A percentile compares a stretch with the other conserved stretches of the same genome.
Evolutionary conservation across 305 asterid species (phyloP).

Genomic region (Solanum hybrid): DNA sequence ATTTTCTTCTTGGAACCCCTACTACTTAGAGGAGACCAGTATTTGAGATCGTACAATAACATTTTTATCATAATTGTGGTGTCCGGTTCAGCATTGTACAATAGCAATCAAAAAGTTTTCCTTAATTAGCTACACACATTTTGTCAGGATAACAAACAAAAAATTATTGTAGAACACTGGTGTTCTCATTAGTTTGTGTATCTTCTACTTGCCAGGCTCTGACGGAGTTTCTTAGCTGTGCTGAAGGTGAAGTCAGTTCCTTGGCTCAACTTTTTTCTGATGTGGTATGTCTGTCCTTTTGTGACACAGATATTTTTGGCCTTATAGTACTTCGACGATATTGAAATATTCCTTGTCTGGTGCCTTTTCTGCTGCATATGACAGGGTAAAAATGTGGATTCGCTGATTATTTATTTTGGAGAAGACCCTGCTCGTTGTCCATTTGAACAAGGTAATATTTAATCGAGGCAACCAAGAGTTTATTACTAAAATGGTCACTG

Average conservation of each 20-base stretch:
- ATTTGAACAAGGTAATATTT: constrained; percentile 69
- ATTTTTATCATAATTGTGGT: not conserved
- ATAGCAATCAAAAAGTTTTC: not conserved
- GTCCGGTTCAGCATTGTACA: not conserved
- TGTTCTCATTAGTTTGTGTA: constrained; percentile 8
- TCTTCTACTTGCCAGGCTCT: constrained; percentile 30
- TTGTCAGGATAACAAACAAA: not conserved
- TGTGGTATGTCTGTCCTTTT: constrained; percentile 45
- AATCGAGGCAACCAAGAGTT: not conserved
- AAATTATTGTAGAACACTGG: not conserved
- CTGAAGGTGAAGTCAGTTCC: constrained; percentile 71
- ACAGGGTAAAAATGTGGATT: constrained; percentile 85
- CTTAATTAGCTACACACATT: not conserved
- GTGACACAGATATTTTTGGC: not conserved
- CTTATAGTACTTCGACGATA: not conserved
- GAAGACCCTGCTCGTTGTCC: constrained; percentile 89
- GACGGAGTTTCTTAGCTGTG: constrained; percentile 52
- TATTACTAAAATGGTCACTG: not conserved
- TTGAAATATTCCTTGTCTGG: not conserved
- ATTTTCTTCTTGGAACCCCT: not conserved
- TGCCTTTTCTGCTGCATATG: not conserved
- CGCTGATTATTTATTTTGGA: constrained; percentile 67
- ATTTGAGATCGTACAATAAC: not conserved
- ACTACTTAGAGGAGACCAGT: not conserved
- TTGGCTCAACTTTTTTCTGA: constrained; percentile 62